These are phyloP conservation scores for Thyridium curvatum DNA, from an alignment of 2,329 filamentous ascomycete genomes.

Conservation along the genomic window DNA sequence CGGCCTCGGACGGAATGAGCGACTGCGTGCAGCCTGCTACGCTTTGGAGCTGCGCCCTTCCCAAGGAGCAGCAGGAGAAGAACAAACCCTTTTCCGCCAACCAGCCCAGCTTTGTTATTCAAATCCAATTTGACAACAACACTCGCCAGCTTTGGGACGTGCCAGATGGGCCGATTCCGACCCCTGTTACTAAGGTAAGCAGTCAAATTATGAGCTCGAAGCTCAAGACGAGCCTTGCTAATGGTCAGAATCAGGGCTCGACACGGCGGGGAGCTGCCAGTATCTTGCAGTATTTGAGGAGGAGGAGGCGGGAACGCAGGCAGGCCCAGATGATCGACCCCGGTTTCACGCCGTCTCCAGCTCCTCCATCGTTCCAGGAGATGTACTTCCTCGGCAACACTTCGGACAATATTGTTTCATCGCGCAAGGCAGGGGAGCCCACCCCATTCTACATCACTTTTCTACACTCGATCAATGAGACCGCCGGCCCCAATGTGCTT, in stretches of 20 bases:
- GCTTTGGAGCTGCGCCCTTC: conserved; percentile 80
- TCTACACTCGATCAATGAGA: conserved; percentile 38
- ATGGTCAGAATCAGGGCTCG: no score
- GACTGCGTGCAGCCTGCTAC: conserved; percentile 67
- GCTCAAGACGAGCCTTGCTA: no score
- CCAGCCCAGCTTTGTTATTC: conserved; percentile 72
- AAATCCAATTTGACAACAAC: conserved; percentile 68
- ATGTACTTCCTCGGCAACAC: conserved; percentile 79
- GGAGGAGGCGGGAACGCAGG: no score
- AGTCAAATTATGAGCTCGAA: no score
- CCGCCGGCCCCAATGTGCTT: conserved; percentile 18
- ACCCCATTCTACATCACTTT: conserved; percentile 87
- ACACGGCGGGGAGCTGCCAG: no score
- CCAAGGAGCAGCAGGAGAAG: conserved; percentile 66
- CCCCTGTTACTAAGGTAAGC: conserved; percentile 3
- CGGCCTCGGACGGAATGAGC: conserved; percentile 55
- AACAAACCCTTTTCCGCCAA: conserved; percentile 57
- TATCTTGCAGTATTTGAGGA: no score
- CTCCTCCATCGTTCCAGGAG: conserved; percentile 58
- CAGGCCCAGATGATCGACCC: conserved; percentile 5
- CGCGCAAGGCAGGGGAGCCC: conserved; percentile 72
- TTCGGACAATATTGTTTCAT: conserved; percentile 63
- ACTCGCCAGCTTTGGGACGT: conserved; percentile 44
- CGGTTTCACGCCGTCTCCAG: conserved; percentile 44
- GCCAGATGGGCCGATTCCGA: conserved; percentile 25